These are phyloP conservation scores for Ramaria sp. DNA, from an alignment of 768 basidiomycete species.

Conservation along the genomic window DNA sequence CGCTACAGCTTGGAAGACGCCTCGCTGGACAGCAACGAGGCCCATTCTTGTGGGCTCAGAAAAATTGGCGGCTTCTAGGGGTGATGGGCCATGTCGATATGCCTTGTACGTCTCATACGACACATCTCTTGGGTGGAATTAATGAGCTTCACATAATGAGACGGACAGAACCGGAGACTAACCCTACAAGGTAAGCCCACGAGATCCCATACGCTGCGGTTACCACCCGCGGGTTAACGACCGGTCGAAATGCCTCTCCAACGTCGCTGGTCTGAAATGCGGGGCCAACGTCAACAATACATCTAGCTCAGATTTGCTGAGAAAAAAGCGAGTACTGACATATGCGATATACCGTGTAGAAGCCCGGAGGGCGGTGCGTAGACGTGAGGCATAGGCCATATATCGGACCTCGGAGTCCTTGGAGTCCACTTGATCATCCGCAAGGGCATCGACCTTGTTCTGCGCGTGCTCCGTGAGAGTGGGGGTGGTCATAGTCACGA, in stretches of 20 bases:
- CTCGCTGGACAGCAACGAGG: slow-evolving; percentile 66
- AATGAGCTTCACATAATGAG: not conserved
- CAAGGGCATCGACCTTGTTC: slow-evolving; percentile 44
- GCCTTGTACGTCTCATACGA: slow-evolving; percentile 77
- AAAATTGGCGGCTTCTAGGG: slow-evolving; percentile 56
- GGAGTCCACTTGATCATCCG: slow-evolving; percentile 52
- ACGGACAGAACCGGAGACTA: slow-evolving; percentile 11
- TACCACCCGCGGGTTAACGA: slow-evolving; percentile 62
- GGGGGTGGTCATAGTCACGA: slow-evolving; percentile 3
- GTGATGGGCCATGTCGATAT: slow-evolving; percentile 52
- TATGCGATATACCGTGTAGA: slow-evolving; percentile 68
- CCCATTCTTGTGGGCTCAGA: slow-evolving; percentile 59
- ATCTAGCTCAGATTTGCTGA: no score
- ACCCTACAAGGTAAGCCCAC: slow-evolving; percentile 70
- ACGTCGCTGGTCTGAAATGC: slow-evolving; percentile 61
- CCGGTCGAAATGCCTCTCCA: slow-evolving; percentile 75
- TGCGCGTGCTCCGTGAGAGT: slow-evolving; percentile 25
- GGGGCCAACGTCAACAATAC: not conserved
- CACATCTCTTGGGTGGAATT: slow-evolving; percentile 42
- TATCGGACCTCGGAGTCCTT: slow-evolving; percentile 62
- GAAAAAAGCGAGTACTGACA: slow-evolving; percentile 28
- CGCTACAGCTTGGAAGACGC: slow-evolving; percentile 71
- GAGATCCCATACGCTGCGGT: slow-evolving; percentile 73
- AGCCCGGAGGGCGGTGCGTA: slow-evolving; percentile 66
- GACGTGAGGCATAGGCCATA: slow-evolving; percentile 67